Conservation (phyloP, 2,329 filamentous ascomycete genomes). For the Aspergillus niger region DNA sequence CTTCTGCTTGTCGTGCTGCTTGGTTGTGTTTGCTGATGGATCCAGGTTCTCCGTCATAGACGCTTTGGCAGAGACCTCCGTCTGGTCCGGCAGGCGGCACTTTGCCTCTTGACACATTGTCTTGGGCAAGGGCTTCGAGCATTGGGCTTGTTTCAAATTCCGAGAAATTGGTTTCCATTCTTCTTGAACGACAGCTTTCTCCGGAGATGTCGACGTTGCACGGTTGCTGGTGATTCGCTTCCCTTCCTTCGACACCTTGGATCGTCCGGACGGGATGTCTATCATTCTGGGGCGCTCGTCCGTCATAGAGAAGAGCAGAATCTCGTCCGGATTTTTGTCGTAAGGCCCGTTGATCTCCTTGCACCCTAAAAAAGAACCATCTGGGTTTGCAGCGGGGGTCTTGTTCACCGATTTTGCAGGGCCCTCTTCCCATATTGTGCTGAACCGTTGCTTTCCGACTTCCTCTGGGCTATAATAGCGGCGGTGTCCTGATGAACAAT, state of each 20-base stretch:
- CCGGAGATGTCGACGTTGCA: constrained; percentile 18
- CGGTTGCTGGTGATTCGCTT: constrained; percentile 14
- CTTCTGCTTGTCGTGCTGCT: constrained; percentile 18
- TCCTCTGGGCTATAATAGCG: constrained; percentile 44
- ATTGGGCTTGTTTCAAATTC: constrained; percentile 40
- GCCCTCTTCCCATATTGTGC: constrained; percentile 39
- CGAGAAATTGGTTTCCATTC: constrained; percentile 34
- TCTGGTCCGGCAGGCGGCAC: constrained; percentile 20
- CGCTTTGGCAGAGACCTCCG: constrained; percentile 21
- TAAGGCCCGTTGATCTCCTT: constrained; percentile 38
- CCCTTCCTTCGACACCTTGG: constrained; percentile 27
- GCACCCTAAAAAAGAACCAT: constrained; percentile 46
- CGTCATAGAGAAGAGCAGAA: constrained; percentile 36
- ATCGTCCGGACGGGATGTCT: constrained; percentile 25
- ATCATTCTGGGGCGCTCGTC: constrained; percentile 27
- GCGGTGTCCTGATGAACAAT: constrained; percentile 10
- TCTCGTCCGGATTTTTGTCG: constrained; percentile 42
- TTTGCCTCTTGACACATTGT: constrained; percentile 28
- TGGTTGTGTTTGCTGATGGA: constrained; percentile 14
- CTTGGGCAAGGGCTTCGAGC: constrained; percentile 33
- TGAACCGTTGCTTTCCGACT: constrained; percentile 39
- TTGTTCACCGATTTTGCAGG: constrained; percentile 28
- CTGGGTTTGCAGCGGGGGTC: constrained; percentile 23
- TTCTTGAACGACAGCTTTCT: constrained; percentile 27
- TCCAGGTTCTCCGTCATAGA: constrained; percentile 29